phyloP scores from a whole-genome alignment of 2,329 filamentous ascomycete genomes.

The Fusarium tupiense region DNA sequence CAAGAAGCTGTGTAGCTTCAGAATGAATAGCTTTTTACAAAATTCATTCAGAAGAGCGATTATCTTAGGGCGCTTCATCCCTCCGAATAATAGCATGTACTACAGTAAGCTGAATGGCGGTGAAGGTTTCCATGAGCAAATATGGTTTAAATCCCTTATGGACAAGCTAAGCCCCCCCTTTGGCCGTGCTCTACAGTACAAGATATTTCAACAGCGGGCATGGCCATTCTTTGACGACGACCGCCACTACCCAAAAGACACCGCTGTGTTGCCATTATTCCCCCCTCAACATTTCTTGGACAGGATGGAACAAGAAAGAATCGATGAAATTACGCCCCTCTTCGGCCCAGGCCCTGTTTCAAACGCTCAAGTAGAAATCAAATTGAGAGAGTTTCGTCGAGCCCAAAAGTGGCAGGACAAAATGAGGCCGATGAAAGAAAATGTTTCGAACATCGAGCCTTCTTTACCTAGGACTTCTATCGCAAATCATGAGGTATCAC shows the following conservation, averaged over 20 bases:
- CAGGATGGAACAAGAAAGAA: neutral
- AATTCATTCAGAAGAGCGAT: neutral
- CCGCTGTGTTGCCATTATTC: neutral
- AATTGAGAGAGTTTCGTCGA: neutral
- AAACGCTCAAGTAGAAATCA: neutral
- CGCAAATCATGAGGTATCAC: neutral
- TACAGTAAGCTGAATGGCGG: no score
- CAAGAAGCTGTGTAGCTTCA: neutral
- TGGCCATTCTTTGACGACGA: slow-evolving; percentile 18
- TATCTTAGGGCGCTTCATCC: neutral
- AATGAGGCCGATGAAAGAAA: accelerated
- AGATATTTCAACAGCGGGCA: slow-evolving; percentile 18
- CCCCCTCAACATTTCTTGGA: neutral
- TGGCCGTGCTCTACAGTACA: no score
- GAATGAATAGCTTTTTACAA: neutral
- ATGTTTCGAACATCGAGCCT: accelerated
- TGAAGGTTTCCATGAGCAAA: no score
- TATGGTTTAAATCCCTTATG: no score
- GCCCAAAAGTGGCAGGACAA: neutral
- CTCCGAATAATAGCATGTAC: no score
- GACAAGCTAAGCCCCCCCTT: no score
- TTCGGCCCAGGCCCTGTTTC: neutral
- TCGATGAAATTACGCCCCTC: accelerated
- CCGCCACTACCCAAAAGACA: neutral
- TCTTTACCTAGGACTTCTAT: neutral